phyloP scores from a whole-genome alignment of 176 grass and related monocot species.

The Oryza longistaminata region DNA sequence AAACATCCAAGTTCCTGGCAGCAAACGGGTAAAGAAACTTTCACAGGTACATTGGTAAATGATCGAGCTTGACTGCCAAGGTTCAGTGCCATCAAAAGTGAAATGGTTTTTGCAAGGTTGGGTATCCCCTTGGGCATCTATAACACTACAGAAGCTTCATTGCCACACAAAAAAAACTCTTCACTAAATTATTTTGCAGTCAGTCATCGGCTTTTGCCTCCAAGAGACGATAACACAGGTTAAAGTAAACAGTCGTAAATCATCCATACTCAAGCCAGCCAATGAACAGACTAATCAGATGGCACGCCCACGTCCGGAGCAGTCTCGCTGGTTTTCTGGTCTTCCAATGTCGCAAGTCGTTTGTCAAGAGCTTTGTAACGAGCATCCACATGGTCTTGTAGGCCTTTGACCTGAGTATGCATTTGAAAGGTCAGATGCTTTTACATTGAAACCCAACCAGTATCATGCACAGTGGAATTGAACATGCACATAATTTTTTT shows the following conservation, averaged over 20 bases:
- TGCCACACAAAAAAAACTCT: slow-evolving; percentile 26
- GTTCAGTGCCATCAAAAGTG: not conserved
- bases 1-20: not conserved
- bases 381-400: slow-evolving; percentile 53
- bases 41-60: not conserved
- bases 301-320: slow-evolving; percentile 27
- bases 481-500: not conserved
- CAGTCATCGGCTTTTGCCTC: slow-evolving; percentile 27
- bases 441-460: not conserved
- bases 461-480: not conserved
- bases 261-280: slow-evolving; percentile 5
- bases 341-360: slow-evolving; percentile 65
- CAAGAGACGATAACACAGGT: slow-evolving; percentile 36
- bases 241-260: slow-evolving; percentile 38
- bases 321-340: slow-evolving; percentile 37
- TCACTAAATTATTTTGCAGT: slow-evolving; percentile 43
- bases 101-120: not conserved
- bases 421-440: slow-evolving; percentile 11
- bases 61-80: not conserved
- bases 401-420: slow-evolving; percentile 51
- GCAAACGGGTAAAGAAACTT: not conserved
- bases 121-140: slow-evolving; percentile 6
- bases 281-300: slow-evolving; percentile 50
- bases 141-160: slow-evolving; percentile 22
- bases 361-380: slow-evolving; percentile 63